Conservation (phyloP, 768 basidiomycete species). For the Agrocybe praecox region DNA sequence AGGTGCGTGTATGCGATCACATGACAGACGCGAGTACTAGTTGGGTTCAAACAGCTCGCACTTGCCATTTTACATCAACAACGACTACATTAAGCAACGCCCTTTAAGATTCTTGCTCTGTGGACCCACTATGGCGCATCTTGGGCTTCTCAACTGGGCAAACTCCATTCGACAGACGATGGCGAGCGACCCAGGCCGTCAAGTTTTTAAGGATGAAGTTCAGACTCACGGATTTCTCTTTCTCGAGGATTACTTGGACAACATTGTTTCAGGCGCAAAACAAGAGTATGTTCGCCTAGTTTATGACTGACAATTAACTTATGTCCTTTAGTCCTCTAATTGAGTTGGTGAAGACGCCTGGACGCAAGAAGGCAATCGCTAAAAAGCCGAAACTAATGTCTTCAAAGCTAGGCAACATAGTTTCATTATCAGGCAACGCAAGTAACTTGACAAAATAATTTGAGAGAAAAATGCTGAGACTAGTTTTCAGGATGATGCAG, state of each 20-base stretch:
- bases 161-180: constrained; percentile 67
- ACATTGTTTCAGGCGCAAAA: constrained; percentile 66
- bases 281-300: constrained; percentile 53
- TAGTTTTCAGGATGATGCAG: constrained; percentile 31
- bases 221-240: constrained; percentile 79
- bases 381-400: constrained; percentile 49
- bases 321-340: constrained; percentile 57
- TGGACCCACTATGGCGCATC: constrained; percentile 35
- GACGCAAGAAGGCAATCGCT: constrained; percentile 62
- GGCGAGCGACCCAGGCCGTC: constrained; percentile 71
- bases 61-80: not conserved
- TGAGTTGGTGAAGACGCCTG: constrained; percentile 84
- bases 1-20: constrained; percentile 18
- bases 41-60: constrained; percentile 1
- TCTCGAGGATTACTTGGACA: constrained; percentile 76
- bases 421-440: constrained; percentile 51
- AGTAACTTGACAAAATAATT: not conserved
- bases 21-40: constrained; percentile 19
- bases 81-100: not conserved
- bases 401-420: constrained; percentile 46
- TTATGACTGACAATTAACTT: not conserved
- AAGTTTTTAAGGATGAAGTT: constrained; percentile 72
- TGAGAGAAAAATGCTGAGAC: not conserved
- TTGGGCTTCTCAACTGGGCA: constrained; percentile 71
- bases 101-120: not conserved